A percentile compares a stretch with the other conserved stretches of the same genome.
These are phyloP conservation scores for Saccharomycopsis synnaedendra DNA, from an alignment of 805 yeast species.

Conservation along the genomic window DNA sequence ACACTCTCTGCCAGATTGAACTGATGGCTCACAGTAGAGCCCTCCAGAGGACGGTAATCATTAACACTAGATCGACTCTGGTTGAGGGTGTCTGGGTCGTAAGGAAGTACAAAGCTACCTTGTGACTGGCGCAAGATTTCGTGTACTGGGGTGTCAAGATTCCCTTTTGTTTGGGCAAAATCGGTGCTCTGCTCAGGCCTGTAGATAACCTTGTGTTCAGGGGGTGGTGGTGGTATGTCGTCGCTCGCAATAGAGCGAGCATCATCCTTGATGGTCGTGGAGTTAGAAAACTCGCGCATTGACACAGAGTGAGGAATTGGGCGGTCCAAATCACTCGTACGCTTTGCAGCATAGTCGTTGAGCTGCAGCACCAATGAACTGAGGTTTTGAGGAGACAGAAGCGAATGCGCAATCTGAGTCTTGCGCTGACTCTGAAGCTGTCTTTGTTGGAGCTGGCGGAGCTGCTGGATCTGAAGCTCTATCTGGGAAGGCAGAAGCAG, in stretches of 20 bases:
- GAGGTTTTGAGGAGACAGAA: slow-evolving; percentile 13
- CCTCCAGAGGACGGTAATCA: slow-evolving; percentile 2
- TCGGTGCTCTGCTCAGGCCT: not conserved
- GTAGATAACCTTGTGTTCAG: slow-evolving; percentile 12
- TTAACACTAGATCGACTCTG: slow-evolving; percentile 19
- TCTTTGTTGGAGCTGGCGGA: slow-evolving; percentile 14
- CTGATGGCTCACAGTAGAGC: slow-evolving; percentile 3
- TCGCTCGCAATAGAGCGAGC: not conserved
- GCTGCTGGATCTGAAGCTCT: slow-evolving; percentile 13
- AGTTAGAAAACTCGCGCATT: slow-evolving; percentile 14
- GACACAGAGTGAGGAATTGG: slow-evolving; percentile 9
- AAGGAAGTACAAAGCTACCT: slow-evolving; percentile 20
- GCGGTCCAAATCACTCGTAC: not conserved
- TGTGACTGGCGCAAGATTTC: too few species aligned
- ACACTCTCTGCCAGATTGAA: slow-evolving; percentile 15
- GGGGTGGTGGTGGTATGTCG: slow-evolving; percentile 16
- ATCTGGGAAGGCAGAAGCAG: slow-evolving; percentile 7
- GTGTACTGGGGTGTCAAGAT: not conserved
- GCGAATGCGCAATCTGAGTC: slow-evolving; percentile 10
- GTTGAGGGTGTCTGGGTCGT: slow-evolving; percentile 23
- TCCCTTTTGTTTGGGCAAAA: not conserved
- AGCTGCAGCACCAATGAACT: slow-evolving; percentile 9
- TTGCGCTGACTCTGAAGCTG: slow-evolving; percentile 9
- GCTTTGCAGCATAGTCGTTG: slow-evolving; percentile 4
- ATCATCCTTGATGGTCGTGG: slow-evolving; percentile 11